Evolutionary conservation across 306 rosid genomes (phyloP), one percentile per base, ranked within the genome.

Genomic region (Cucumis hystrix): DNA sequence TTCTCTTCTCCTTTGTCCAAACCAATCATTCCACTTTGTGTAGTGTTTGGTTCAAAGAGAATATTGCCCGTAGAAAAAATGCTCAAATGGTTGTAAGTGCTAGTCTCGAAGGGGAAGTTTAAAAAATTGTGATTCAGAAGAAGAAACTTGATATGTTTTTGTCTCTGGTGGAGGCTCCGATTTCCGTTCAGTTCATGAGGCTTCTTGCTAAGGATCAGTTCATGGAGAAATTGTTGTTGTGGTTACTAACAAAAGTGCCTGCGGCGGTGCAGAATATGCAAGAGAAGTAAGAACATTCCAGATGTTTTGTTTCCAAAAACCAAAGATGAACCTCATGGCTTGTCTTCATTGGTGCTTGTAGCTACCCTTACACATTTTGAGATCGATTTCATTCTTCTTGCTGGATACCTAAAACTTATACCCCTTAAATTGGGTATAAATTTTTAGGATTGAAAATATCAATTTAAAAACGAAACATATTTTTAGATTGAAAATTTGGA

Each of bases 101-200:
- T 35, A 70, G 40, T 64, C 67, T 52, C 10, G 64, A 74, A 43
- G 80, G 21, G 35, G 28, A 57, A 43, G 81, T 67, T 75, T 71
- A 80, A 18, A 58, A 62, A 56, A 60, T 20, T 75, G 85, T 62
- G 80, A 25, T 86, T 61, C 82, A 83, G 45, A 81, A 83, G 75
- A 95, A 92, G 80, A 95, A 78, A 75, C 86, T 95, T 13, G 96
- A n/a, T n/a, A 96, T 0, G 86, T 89, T 79, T 95, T 92, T 58
- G 98, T 95, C 47, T 92, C 97, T 0, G 97, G 98, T 51, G 96
- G 98, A 52, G 98, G 97, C 68, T 95, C 96, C 8, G 92, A 95
- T 87, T 95, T 92, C 77, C 83, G 87, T 57, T 89, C 93, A 12
- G 90, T 95, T 78, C 86, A 90, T 2, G 89, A 89, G 75, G 95